phyloP scores from a whole-genome alignment of 177 flowering plant species.

The Vitis hybrid region DNA sequence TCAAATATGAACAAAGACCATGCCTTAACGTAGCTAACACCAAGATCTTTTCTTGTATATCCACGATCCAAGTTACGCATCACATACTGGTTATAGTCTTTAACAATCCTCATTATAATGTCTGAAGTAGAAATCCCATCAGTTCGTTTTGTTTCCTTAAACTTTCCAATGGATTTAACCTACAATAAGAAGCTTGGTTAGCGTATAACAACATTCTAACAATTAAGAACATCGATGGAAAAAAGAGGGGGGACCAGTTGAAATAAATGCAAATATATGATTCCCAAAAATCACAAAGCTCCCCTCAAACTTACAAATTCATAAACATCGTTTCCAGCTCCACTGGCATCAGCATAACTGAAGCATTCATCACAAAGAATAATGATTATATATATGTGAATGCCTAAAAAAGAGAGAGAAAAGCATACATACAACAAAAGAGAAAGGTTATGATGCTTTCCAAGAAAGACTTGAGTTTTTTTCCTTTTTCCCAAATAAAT shows the following conservation, averaged over 20 bases:
- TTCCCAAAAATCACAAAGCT: not conserved
- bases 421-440: not conserved
- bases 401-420: not conserved
- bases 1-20: constrained; percentile 4
- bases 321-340: constrained; percentile 80
- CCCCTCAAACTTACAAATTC: constrained; percentile 58
- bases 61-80: constrained; percentile 92
- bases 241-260: not conserved
- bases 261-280: not conserved
- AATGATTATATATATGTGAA: not conserved
- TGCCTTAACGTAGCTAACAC: constrained; percentile 90
- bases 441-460: too few relatives aligned
- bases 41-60: constrained; percentile 83
- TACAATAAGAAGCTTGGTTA: constrained; percentile 18
- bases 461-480: too few relatives aligned
- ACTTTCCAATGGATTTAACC: constrained; percentile 76
- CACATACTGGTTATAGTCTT: constrained; percentile 89
- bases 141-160: constrained; percentile 83
- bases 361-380: constrained; percentile 14
- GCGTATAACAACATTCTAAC: not conserved
- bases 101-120: constrained; percentile 87
- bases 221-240: not conserved
- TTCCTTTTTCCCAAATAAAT: not conserved
- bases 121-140: constrained; percentile 95
- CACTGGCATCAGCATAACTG: constrained; percentile 83